A percentile compares a stretch with the other conserved stretches of the same genome.
phyloP scores from a whole-genome alignment of 1,139 yeast genomes.

The Eremothecium gossypii region DNA sequence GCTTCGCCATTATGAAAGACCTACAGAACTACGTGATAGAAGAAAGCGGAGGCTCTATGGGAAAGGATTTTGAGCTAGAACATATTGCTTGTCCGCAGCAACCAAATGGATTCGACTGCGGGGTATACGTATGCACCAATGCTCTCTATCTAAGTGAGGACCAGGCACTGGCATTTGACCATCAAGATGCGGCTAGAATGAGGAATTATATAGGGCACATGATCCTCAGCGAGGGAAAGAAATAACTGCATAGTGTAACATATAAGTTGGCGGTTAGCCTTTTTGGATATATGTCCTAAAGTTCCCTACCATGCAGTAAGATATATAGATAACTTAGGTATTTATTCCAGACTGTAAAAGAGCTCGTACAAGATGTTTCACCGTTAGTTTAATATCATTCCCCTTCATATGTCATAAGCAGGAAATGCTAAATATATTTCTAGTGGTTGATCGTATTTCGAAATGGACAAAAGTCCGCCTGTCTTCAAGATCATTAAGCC shows the following conservation, averaged over 20 bases:
- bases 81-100: slow-evolving; percentile 67
- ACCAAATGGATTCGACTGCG: slow-evolving; percentile 87
- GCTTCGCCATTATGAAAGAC: slow-evolving; percentile 44
- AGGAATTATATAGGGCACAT: slow-evolving; percentile 55
- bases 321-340: too few species aligned
- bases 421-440: too few species aligned
- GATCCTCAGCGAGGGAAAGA: slow-evolving; percentile 14
- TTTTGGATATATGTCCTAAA: slow-evolving; percentile 13
- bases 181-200: slow-evolving; percentile 59
- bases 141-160: slow-evolving; percentile 51
- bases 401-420: too few species aligned
- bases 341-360: too few species aligned
- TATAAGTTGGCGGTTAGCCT: slow-evolving; percentile 8
- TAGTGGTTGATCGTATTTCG: too few species aligned
- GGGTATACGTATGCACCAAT: slow-evolving; percentile 82
- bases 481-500: too few species aligned
- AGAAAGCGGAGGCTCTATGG: slow-evolving; percentile 39
- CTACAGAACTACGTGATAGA: slow-evolving; percentile 52
- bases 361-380: too few species aligned
- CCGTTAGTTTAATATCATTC: too few species aligned
- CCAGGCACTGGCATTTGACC: slow-evolving; percentile 45
- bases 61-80: slow-evolving; percentile 32
- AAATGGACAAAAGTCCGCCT: too few species aligned
- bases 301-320: too few species aligned
- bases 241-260: background rate